These are phyloP conservation scores for Mortierella sp. DNA, from an alignment of 371 early-diverging fungal species.

Conservation along the genomic window DNA sequence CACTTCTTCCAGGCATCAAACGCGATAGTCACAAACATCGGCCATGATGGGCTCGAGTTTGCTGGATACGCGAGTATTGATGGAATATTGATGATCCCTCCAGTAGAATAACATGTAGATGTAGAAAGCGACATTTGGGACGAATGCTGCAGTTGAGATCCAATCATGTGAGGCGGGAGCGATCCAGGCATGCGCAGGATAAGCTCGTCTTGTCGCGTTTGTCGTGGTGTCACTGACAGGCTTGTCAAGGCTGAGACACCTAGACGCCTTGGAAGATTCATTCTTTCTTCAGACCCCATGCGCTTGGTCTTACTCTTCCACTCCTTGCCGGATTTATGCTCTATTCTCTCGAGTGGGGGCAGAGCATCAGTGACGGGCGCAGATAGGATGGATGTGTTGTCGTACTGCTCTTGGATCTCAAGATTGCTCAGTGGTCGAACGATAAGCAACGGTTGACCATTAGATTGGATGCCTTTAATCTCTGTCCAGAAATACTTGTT, in stretches of 20 bases:
- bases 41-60: conserved; percentile 16
- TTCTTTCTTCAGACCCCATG: conserved; percentile 34
- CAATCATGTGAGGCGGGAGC: not conserved
- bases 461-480: conserved; percentile 26
- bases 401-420: conserved; percentile 15
- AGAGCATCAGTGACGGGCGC: not conserved
- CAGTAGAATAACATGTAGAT: not conserved
- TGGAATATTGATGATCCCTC: conserved; percentile 9
- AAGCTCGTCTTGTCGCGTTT: conserved; percentile 2
- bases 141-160: not conserved
- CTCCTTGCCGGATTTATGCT: conserved; percentile 3
- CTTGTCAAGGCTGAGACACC: conserved; percentile 33
- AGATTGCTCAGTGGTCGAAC: conserved; percentile 26
- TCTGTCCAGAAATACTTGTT: conserved; percentile 33
- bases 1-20: conserved; percentile 47
- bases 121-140: conserved; percentile 9
- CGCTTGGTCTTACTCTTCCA: conserved; percentile 30
- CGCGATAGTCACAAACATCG: conserved; percentile 22
- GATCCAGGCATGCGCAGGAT: conserved; percentile 29
- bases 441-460: conserved; percentile 34
- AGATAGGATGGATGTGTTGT: not conserved
- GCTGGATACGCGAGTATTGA: conserved; percentile 18
- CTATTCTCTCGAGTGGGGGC: not conserved
- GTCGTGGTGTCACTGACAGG: conserved; percentile 5
- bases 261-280: conserved; percentile 25